These are phyloP conservation scores for Ilyonectria sp. DNA, from an alignment of 2,329 filamentous ascomycete species.

Conservation along the genomic window DNA sequence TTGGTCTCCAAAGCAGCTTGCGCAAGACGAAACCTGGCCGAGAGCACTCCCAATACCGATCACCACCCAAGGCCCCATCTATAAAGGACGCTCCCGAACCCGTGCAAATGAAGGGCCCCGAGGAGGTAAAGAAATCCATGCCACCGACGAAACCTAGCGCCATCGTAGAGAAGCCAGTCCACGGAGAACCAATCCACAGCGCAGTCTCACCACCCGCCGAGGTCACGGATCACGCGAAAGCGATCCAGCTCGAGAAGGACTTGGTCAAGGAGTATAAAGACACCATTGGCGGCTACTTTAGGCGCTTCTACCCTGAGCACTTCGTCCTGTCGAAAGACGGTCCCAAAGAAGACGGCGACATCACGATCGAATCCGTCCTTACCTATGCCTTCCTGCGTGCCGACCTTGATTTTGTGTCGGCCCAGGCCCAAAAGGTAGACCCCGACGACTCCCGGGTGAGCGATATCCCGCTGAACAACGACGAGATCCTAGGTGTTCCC, in stretches of 20 bases:
- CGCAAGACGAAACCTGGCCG: slow-evolving; percentile 59
- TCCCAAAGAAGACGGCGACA: slow-evolving; percentile 54
- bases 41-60: slow-evolving; percentile 37
- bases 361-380: slow-evolving; percentile 83
- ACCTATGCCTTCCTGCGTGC: slow-evolving; percentile 95
- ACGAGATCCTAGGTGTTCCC: slow-evolving; percentile 82
- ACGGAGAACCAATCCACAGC: slow-evolving; percentile 56
- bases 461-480: slow-evolving; percentile 86
- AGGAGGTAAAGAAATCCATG: slow-evolving; percentile 60
- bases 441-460: slow-evolving; percentile 78
- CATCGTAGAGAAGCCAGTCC: slow-evolving; percentile 54
- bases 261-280: slow-evolving; percentile 85
- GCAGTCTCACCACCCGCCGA: slow-evolving; percentile 64
- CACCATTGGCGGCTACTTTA: slow-evolving; percentile 94
- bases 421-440: slow-evolving; percentile 87
- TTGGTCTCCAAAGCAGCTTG: slow-evolving; percentile 85
- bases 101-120: slow-evolving; percentile 66
- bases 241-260: slow-evolving; percentile 77
- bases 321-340: slow-evolving; percentile 67
- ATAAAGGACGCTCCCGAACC: slow-evolving; percentile 49
- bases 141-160: slow-evolving; percentile 52
- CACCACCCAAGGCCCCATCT: slow-evolving; percentile 33
- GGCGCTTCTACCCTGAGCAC: slow-evolving; percentile 86
- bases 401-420: slow-evolving; percentile 93
- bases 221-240: slow-evolving; percentile 70